A percentile compares a stretch with the other conserved stretches of the same genome.
Evolutionary conservation across 169 alveolate species (phyloP).

Genomic region (Plasmodium reichenowi): DNA sequence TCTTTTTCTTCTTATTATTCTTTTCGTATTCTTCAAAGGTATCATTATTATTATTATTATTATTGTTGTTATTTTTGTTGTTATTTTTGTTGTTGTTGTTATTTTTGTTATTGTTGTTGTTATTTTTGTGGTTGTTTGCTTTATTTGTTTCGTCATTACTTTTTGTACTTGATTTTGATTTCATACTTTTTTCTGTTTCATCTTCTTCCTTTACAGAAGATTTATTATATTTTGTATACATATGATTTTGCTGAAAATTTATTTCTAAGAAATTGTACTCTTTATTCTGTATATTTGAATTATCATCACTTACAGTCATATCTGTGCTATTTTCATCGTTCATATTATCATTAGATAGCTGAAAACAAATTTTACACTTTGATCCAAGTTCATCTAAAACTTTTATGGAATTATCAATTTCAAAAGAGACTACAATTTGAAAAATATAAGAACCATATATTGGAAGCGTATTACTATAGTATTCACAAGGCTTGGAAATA

Average conservation of each 20-base stretch:
- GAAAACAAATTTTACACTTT: conserved; percentile 73
- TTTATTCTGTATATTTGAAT: conserved; percentile 1
- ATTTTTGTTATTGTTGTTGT: conserved; percentile 7
- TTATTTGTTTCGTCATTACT: conserved; percentile 6
- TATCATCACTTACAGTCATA: not conserved
- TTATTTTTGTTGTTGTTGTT: not conserved
- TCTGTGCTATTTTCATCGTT: conserved; percentile 13
- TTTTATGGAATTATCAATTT: conserved; percentile 77
- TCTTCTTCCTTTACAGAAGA: not conserved
- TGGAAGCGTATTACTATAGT: conserved; percentile 60
- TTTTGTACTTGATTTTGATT: conserved; percentile 10
- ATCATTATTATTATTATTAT: no score
- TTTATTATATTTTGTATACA: conserved; percentile 64
- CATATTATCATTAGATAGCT: conserved; percentile 41
- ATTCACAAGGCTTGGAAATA: conserved; percentile 48
- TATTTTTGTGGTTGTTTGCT: not conserved
- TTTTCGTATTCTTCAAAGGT: not conserved
- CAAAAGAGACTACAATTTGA: conserved; percentile 70
- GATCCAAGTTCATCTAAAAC: conserved; percentile 76
- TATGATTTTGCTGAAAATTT: conserved; percentile 54
- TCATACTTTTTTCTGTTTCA: conserved; percentile 3
- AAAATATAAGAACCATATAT: conserved; percentile 73
- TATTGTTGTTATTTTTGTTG: not conserved
- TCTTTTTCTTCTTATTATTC: conserved; percentile 12
- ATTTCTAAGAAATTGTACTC: conserved; percentile 63